These are phyloP conservation scores for Astrocystis sublimbata DNA, from an alignment of 495 filamentous ascomycete species.

Conservation along the genomic window DNA sequence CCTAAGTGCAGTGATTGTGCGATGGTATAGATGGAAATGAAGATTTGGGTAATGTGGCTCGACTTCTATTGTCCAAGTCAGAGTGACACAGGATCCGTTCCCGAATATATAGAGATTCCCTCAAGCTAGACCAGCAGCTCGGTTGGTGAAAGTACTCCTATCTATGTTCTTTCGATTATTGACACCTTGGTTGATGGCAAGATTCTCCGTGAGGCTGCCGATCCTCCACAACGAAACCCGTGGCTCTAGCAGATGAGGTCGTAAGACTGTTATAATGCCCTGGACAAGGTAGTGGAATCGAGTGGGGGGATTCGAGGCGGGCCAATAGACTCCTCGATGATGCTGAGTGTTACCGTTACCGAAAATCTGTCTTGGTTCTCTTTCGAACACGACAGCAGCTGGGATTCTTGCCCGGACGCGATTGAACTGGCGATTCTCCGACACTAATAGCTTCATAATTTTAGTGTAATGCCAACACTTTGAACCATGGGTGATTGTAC, in stretches of 20 bases:
- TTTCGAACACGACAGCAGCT: conserved; percentile 21
- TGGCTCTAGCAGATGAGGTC: conserved; percentile 2
- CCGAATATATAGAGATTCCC: not conserved
- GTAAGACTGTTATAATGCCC: conserved; percentile 27
- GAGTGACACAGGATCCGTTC: not conserved
- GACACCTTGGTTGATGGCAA: conserved; percentile 28
- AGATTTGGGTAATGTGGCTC: not conserved
- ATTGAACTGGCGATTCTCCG: conserved; percentile 12
- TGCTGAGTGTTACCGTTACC: conserved; percentile 22
- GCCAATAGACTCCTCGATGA: conserved; percentile 31
- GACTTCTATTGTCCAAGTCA: not conserved
- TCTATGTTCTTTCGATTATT: not conserved
- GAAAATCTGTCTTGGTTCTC: conserved; percentile 24
- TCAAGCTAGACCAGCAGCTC: not conserved
- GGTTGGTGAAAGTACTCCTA: not conserved
- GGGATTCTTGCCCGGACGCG: conserved; percentile 14
- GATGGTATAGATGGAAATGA: not conserved
- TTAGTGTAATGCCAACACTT: conserved; percentile 15
- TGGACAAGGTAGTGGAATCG: conserved; percentile 20
- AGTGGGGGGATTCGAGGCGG: conserved; percentile 28
- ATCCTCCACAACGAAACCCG: not conserved
- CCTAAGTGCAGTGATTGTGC: not conserved
- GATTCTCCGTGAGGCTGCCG: conserved; percentile 5
- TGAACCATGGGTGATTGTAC: conserved; percentile 20
- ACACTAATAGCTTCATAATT: conserved; percentile 21